Percentiles rank a stretch among this genome's conserved stretches.
These are phyloP conservation scores for Chlamydomonas incerta DNA, from an alignment of 139 green algal genomes.

Conservation along the genomic window DNA sequence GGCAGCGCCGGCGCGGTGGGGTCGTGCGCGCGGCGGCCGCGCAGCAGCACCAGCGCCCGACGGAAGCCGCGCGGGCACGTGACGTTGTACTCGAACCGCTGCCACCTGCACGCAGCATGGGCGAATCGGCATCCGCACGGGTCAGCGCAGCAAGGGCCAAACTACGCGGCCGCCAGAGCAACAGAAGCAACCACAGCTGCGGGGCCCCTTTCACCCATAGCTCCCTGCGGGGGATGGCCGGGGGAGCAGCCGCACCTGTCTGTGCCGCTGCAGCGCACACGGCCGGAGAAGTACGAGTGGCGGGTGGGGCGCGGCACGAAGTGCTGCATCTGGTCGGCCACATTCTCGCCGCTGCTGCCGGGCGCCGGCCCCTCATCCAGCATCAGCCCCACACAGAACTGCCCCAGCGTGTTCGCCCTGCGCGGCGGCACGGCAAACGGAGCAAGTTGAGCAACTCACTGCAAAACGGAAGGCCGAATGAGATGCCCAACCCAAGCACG, in stretches of 20 bases:
- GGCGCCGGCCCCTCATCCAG: conserved; percentile 7
- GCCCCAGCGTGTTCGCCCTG: background rate
- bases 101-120: background rate
- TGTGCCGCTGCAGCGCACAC: background rate
- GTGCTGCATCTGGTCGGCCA: background rate
- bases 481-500: too few relatives aligned
- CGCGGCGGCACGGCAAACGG: too few relatives aligned
- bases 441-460: too few relatives aligned
- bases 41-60: conserved; percentile 21
- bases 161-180: too few relatives aligned
- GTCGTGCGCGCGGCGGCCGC: background rate
- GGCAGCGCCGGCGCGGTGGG: too few relatives aligned
- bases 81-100: background rate
- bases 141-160: too few relatives aligned
- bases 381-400: conserved; percentile 26
- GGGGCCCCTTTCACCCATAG: too few relatives aligned
- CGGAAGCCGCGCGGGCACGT: background rate
- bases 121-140: too few relatives aligned
- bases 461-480: too few relatives aligned
- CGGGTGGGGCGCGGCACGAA: conserved; percentile 11
- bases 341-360: background rate
- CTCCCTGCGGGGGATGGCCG: too few relatives aligned
- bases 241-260: background rate
- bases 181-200: too few relatives aligned
- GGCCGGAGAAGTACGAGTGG: background rate